Percentiles rank a stretch among this genome's conserved stretches.
These are phyloP conservation scores for Monascus ruber DNA, from an alignment of 2,329 filamentous ascomycete species.

Conservation along the genomic window DNA sequence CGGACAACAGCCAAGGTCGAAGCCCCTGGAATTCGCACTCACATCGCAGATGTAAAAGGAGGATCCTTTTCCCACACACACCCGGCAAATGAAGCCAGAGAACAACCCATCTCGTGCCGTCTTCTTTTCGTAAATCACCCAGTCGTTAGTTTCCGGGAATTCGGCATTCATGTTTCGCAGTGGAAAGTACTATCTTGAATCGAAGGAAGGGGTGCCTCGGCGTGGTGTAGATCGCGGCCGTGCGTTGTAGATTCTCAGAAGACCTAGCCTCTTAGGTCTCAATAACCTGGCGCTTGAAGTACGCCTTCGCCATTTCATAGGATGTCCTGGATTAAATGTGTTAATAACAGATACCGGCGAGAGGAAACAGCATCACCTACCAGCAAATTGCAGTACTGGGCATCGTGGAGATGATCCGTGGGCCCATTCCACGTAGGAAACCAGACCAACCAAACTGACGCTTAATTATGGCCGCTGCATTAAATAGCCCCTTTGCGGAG, in stretches of 20 bases:
- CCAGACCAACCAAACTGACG: conserved; percentile 71
- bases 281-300: conserved; percentile 42
- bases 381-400: conserved; percentile 99
- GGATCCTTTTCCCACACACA: too few relatives aligned
- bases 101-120: too few relatives aligned
- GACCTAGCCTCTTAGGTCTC: conserved; percentile 6
- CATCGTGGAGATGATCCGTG: conserved; percentile 90
- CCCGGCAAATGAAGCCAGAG: too few relatives aligned
- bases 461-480: conserved; percentile 71
- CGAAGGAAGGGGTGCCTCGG: background rate
- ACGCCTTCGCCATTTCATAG: conserved; percentile 58
- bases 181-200: background rate
- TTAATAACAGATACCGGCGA: background rate
- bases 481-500: conserved; percentile 68
- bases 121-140: too few relatives aligned
- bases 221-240: background rate
- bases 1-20: too few relatives aligned
- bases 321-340: conserved; percentile 40
- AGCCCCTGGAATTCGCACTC: too few relatives aligned
- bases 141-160: too few relatives aligned
- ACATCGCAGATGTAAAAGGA: too few relatives aligned
- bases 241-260: background rate
- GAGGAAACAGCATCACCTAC: conserved; percentile 41
- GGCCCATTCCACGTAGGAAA: conserved; percentile 87
- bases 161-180: too few relatives aligned